These are phyloP conservation scores for Nicotiana tabacum DNA, from an alignment of 257 asterid species.

Conservation along the genomic window DNA sequence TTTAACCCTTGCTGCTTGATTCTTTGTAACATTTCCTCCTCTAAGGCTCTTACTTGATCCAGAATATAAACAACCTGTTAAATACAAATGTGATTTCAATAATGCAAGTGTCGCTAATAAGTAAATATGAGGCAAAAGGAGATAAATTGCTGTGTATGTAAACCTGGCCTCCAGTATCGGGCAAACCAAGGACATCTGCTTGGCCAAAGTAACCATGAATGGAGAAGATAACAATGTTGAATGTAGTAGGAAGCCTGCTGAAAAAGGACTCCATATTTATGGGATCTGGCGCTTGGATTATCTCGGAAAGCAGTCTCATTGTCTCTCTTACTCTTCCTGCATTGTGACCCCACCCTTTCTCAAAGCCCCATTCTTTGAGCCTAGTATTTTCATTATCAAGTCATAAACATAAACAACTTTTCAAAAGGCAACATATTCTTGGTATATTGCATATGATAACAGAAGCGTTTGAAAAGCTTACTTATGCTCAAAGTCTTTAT, in stretches of 20 bases:
- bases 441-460: background rate
- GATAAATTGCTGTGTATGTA: background rate
- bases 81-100: background rate
- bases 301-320: constrained; percentile 64
- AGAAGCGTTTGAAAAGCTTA: constrained; percentile 18
- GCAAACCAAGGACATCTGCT: constrained; percentile 80
- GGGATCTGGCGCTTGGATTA: constrained; percentile 79
- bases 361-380: constrained; percentile 73
- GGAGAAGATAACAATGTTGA: constrained; percentile 66
- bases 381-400: constrained; percentile 24
- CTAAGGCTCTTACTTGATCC: constrained; percentile 82
- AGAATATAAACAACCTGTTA: constrained; percentile 78
- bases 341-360: constrained; percentile 75
- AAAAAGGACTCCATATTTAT: constrained; percentile 45
- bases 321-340: constrained; percentile 62
- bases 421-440: background rate
- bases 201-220: constrained; percentile 89
- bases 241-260: constrained; percentile 56
- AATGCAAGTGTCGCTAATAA: background rate
- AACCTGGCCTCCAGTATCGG: constrained; percentile 92
- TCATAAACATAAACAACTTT: background rate
- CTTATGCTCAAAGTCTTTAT: constrained; percentile 54
- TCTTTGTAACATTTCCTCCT: constrained; percentile 64
- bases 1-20: constrained; percentile 64
- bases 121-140: background rate